A percentile compares a stretch with the other conserved stretches of the same genome.
phyloP scores from a whole-genome alignment of 768 basidiomycete species.

The Podaxis sp. region DNA sequence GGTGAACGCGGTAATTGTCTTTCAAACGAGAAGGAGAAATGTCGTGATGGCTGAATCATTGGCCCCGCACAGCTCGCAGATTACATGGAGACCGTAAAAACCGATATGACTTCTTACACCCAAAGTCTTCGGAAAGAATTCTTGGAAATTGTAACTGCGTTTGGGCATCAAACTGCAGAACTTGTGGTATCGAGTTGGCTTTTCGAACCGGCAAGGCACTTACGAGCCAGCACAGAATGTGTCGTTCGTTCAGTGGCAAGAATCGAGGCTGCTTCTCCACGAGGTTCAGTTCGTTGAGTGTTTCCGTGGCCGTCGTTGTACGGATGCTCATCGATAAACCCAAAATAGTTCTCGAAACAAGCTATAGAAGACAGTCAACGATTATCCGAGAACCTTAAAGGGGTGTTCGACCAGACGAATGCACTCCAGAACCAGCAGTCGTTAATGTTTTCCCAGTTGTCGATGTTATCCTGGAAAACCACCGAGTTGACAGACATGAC shows the following conservation, averaged over 20 bases:
- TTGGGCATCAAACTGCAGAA: background rate
- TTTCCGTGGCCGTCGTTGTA: background rate
- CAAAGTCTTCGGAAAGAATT: background rate
- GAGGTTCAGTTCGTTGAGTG: slow-evolving; percentile 12
- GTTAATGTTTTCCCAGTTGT: slow-evolving; percentile 8
- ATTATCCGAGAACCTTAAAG: background rate
- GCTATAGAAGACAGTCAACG: background rate
- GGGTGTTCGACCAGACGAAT: slow-evolving; percentile 1
- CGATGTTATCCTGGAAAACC: slow-evolving; percentile 4
- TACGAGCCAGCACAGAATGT: background rate
- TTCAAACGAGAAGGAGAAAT: background rate
- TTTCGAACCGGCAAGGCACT: background rate
- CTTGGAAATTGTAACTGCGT: background rate
- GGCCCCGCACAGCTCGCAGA: slow-evolving; percentile 6
- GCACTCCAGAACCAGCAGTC: slow-evolving; percentile 10
- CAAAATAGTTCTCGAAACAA: background rate
- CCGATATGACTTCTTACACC: background rate
- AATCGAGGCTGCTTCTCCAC: background rate
- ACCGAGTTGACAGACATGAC: slow-evolving; percentile 4
- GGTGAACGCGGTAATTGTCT: slow-evolving; percentile 1
- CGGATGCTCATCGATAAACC: background rate
- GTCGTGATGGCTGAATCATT: background rate
- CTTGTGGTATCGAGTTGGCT: background rate
- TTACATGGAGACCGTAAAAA: slow-evolving; percentile 8
- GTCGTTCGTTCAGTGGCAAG: slow-evolving; percentile 3